phyloP scores from a whole-genome alignment of 768 basidiomycete species.

The Nevesoporus exiguus region DNA sequence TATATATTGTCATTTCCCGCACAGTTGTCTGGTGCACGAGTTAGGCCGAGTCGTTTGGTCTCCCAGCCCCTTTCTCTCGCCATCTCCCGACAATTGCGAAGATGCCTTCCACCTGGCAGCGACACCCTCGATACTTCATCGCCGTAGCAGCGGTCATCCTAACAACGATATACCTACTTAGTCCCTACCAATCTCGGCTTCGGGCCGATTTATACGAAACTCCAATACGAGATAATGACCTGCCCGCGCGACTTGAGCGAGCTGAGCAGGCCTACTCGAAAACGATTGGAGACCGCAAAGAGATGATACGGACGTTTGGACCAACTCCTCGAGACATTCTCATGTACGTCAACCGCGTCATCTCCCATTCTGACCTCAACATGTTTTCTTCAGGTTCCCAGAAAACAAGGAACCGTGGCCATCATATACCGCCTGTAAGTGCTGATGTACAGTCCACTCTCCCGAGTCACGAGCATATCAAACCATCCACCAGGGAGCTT shows the following conservation, averaged over 20 bases:
- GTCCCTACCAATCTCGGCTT: constrained; percentile 32
- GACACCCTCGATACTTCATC: constrained; percentile 54
- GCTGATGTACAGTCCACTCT: neutral
- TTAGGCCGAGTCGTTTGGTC: constrained; percentile 5
- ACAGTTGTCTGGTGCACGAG: constrained; percentile 5
- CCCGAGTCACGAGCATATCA: constrained; percentile 1
- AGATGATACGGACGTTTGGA: constrained; percentile 53
- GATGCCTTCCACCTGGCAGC: constrained; percentile 35
- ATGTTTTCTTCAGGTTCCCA: constrained; percentile 43
- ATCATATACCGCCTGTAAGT: constrained; percentile 55
- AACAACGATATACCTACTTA: constrained; percentile 47
- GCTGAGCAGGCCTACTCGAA: constrained; percentile 47
- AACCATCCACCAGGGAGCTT: constrained; percentile 39
- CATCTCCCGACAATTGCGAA: constrained; percentile 3
- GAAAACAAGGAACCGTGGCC: constrained; percentile 52
- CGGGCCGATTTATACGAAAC: constrained; percentile 22
- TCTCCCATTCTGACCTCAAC: constrained; percentile 1
- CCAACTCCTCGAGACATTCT: constrained; percentile 45
- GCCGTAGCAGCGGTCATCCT: constrained; percentile 40
- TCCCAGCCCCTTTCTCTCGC: constrained; percentile 3
- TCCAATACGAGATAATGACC: constrained; percentile 31
- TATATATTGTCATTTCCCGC: constrained; percentile 12
- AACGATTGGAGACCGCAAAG: constrained; percentile 39
- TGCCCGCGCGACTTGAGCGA: constrained; percentile 40
- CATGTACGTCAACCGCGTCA: constrained; percentile 28